Conservation (phyloP, 495 filamentous ascomycete genomes). For the Bryoglossum gracile region DNA sequence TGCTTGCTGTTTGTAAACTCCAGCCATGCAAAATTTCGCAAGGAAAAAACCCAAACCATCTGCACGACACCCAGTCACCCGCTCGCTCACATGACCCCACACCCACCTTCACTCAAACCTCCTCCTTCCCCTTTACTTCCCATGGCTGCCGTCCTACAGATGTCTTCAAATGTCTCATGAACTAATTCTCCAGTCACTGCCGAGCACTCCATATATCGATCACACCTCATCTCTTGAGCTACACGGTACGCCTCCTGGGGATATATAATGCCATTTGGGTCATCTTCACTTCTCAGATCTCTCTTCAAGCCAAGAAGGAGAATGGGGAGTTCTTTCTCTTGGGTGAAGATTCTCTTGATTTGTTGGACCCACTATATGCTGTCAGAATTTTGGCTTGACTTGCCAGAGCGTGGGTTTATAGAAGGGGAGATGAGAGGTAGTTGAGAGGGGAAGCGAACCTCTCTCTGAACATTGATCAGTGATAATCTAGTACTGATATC, state of each 20-base stretch:
- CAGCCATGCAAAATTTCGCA: no score
- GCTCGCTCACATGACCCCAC: slow-evolving; percentile 38
- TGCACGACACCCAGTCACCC: no score
- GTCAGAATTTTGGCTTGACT: no score
- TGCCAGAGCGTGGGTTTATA: no score
- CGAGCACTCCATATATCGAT: slow-evolving; percentile 87
- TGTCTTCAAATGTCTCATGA: slow-evolving; percentile 64
- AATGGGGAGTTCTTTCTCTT: slow-evolving; percentile 54
- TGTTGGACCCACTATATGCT: slow-evolving; percentile 71
- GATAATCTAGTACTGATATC: slow-evolving; percentile 63
- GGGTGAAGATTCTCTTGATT: slow-evolving; percentile 54
- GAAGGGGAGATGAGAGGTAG: background rate
- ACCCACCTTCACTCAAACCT: slow-evolving; percentile 42
- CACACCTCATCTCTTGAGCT: slow-evolving; percentile 74
- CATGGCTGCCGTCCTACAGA: slow-evolving; percentile 62
- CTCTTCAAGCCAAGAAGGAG: slow-evolving; percentile 77
- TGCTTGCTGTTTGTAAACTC: no score
- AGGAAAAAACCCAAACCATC: no score
- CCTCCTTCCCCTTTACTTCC: slow-evolving; percentile 43
- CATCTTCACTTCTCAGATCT: slow-evolving; percentile 58
- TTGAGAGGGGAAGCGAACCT: slow-evolving; percentile 35
- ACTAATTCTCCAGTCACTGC: slow-evolving; percentile 79
- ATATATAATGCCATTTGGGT: slow-evolving; percentile 62
- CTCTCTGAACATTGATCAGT: slow-evolving; percentile 52
- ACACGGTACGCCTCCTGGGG: slow-evolving; percentile 67